phyloP scores from a whole-genome alignment of 2,329 filamentous ascomycete species.

The Sclerotinia glacialis region DNA sequence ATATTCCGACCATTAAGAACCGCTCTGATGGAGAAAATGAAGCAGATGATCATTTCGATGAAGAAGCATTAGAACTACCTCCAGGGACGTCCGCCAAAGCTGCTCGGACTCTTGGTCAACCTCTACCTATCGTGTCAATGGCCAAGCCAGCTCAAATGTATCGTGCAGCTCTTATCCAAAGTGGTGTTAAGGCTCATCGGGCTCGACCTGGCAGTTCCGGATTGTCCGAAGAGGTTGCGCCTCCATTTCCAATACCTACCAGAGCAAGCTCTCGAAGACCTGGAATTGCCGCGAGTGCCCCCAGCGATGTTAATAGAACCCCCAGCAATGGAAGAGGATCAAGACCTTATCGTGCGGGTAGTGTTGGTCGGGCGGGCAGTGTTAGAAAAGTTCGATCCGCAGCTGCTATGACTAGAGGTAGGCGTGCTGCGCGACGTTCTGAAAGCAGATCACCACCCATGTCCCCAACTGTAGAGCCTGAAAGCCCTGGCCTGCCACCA shows the following conservation, averaged over 20 bases:
- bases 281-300: conserved; percentile 60
- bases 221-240: conserved; percentile 56
- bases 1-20: conserved; percentile 25
- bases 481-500: conserved; percentile 70
- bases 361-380: conserved; percentile 59
- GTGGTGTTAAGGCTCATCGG: conserved; percentile 67
- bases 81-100: conserved; percentile 28
- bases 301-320: conserved; percentile 71
- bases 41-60: conserved; percentile 28
- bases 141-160: conserved; percentile 57
- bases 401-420: conserved; percentile 60
- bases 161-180: conserved; percentile 77
- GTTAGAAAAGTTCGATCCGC: conserved; percentile 85
- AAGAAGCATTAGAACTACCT: conserved; percentile 29
- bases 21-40: not conserved
- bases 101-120: conserved; percentile 37
- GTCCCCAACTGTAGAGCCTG: conserved; percentile 63
- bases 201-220: conserved; percentile 64
- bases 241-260: conserved; percentile 89
- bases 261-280: conserved; percentile 81
- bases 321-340: conserved; percentile 64
- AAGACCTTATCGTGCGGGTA: conserved; percentile 55
- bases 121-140: conserved; percentile 35
- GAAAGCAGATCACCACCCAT: conserved; percentile 62
- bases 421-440: conserved; percentile 48